phyloP scores from a whole-genome alignment of 2,329 filamentous ascomycete species.

The Fusarium chaquense region DNA sequence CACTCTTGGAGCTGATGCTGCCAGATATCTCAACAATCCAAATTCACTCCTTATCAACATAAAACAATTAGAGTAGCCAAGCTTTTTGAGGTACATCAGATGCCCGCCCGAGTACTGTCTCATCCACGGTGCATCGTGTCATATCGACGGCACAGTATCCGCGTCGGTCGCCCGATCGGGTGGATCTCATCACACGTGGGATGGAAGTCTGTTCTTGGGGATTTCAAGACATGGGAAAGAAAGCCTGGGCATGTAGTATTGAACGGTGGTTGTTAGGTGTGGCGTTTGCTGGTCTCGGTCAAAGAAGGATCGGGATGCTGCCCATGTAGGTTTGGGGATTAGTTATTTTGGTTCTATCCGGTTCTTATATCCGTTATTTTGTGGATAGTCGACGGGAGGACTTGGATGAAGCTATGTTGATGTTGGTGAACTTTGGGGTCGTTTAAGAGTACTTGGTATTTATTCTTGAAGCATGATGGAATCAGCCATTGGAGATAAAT shows the following conservation, averaged over 20 bases:
- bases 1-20: too few relatives aligned
- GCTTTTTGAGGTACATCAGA: not conserved
- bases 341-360: not conserved
- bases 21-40: too few relatives aligned
- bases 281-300: slow-evolving; percentile 25
- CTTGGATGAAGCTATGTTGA: too few relatives aligned
- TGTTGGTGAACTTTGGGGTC: too few relatives aligned
- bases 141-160: slow-evolving; percentile 10
- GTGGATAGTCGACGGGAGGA: not conserved
- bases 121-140: not conserved
- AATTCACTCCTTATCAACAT: not conserved
- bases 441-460: too few relatives aligned
- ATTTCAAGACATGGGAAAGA: not conserved
- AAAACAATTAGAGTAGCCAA: not conserved
- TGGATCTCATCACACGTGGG: slow-evolving; percentile 36
- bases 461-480: too few relatives aligned
- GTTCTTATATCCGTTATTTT: not conserved
- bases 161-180: slow-evolving; percentile 43
- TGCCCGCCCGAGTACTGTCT: not conserved
- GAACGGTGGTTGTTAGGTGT: not conserved
- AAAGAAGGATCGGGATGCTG: not conserved
- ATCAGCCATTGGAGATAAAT: not conserved
- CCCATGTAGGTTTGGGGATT: not conserved
- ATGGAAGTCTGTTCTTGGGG: slow-evolving; percentile 10
- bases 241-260: not conserved